Evolutionary conservation across 106 monocot genomes (phyloP), one percentile per base, ranked within the genome.

Genomic region (Phalaenopsis aphrodite): DNA sequence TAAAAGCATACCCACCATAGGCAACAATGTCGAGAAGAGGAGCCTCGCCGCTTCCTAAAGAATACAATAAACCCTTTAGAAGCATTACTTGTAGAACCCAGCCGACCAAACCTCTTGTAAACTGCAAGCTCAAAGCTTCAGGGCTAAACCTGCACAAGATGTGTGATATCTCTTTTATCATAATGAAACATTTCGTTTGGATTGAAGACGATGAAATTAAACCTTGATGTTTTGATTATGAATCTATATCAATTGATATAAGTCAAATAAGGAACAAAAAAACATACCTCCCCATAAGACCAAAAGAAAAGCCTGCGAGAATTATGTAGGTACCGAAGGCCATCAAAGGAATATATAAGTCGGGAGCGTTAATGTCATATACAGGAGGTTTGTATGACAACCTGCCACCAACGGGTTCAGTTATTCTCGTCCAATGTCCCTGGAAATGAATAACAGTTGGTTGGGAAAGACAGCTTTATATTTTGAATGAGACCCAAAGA

Each of bases 321-420:
- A 86, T 77, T 16, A 86, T 37, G 18, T 86, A 86, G 18, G 86
- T 86, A 11, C 83, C 86, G 67, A 86, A 86, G 38, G 86, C 86
- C 86, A 86, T 86, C 3, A 86, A 75, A 49, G 85, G 85, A 30
- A 86, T 86, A 75, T 86, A 86, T n/a, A 86, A 71, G 56, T 81
- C 81, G 15, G 81, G 81, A 75, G 81, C 81, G 56, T 81, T 81
- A 39, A 81, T 81, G 24, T 81, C 85, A 75, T 79, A 86, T 37
- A 86, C 79, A 75, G 85, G 85, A 82, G 85, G 82, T 79, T 86
- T 86, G 79, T 86, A 86, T 9, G 85, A 86, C 5, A 86, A 74
- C 75, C 85, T 82, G 64, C 85, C 85, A 14, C 85, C 85, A 75
- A 86, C 85, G 43, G 85, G 85, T 39, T 86, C 85, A 66, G 78